Evolutionary conservation across 768 basidiomycete genomes (phyloP), one percentile per base, ranked within the genome.

Genomic region (Sporobolomyces phaffii): DNA sequence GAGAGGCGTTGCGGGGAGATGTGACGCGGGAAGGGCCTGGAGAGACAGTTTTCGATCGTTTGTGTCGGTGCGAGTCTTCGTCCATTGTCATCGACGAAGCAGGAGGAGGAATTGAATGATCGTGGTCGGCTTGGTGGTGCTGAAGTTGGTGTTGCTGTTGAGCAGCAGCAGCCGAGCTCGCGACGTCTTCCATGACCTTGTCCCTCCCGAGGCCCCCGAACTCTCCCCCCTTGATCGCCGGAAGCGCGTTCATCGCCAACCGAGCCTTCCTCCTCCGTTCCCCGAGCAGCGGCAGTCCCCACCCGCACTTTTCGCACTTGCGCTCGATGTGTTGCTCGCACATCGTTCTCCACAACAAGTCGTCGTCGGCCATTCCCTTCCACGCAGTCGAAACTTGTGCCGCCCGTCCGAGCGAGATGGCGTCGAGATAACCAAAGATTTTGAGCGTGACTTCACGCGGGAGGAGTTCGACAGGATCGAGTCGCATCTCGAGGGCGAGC

Each of bases 281-380:
- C 77, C 94, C 90, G 26, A 99, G 81, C 40, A 96, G 81, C 20
- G 96, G 96, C 49, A 99, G 80, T 22, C 92, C 93, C 93, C 94
- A 97, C 3, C 96, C 96, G 73, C 96, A 98, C 77, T 94, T 96
- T 73, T 83, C 85, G 74, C 96, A 99, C 75, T 91, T 94, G 74
- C 91, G 87, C 24, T 94, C 94, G 61, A 99, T 98, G 69, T 99
- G 96, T 77, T 99, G 96, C 76, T 94, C 91, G 77, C 96, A 98
- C 76, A 99, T 98, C 26, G 86, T 86, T 44, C 87, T 83, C 96
- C 96, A 99, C 53, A 99, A 84, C 50, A 91, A 81, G 74, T 99
- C 90, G 76, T 98, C 94, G 78, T 98, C 94, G 0, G 94, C 94
- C 10, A 97, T 84, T 31, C 78, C 79, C 75, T 84, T 88, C 96